Base-by-base conservation (phyloP, 441 rosid species). In the Erodium chrysanthum region DNA sequence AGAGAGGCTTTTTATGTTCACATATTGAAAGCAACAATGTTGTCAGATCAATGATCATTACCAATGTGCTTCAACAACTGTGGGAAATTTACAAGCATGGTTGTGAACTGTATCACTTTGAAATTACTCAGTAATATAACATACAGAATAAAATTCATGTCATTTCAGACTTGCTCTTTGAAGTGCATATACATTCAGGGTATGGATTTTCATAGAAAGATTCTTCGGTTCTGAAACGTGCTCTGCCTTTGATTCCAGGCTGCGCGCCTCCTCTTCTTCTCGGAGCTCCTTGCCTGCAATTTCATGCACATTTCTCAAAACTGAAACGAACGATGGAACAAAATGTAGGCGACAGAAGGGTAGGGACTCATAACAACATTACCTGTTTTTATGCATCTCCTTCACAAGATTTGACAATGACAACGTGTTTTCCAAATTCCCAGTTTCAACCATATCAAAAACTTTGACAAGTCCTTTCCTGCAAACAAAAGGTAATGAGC, bases 181-280 rank as follows among this genome's bases (percentile, higher is more conserved):
- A 74, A 74, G 74, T 77, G 67, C 96, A 90, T 54, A 92, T 87
- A 61, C 98, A 90, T 67, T 90, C 97, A 0, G 95, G 97, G 68
- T 78, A 86, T 11, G 97, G 94, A 72, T 90, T 88, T 79, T 88
- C 92, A 14, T 88, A 88, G 65, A 92, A 92, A 1, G 94, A 85
- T 83, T 92, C 95, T 81, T 89, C 96, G 0, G 90, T 85, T 75
- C 88, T 73, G 70, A 85, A 79, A 23, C 96, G 83, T 12, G 87
- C 90, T 56, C 91, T 84, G 3, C 96, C 96, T 77, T 83, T 89
- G 56, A 85, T 76, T 73, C 96, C 96, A 0, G 82, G 86, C 29
- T 73, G 52, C 9, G 93, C 83, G 37, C 92, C 90, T 50, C 74
- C 85, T 75, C 96, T 80, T 80, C 78, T 86, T 75, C 93, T 86